Evolutionary conservation across 1,139 yeast genomes (phyloP), one percentile per base, ranked within the genome.

Genomic region (Keqinozyma sinolaborantium): DNA sequence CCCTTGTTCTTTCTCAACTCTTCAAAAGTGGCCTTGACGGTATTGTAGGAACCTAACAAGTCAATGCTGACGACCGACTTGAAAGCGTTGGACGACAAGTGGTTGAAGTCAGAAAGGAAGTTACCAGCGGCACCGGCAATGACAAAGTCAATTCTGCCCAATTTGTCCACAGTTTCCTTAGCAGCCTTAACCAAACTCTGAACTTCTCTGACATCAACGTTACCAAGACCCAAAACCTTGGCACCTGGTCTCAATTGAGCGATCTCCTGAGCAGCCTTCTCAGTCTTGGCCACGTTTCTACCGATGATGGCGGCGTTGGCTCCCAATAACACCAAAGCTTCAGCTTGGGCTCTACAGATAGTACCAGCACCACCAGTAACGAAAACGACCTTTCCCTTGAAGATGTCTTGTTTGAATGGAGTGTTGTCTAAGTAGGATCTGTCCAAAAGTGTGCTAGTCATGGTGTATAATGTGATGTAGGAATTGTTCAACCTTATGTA

Each of bases 61-160:
- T 90, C 98, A 44, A 90, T 90, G 25, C 81, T 83, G 25, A 88
- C 71, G 15, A 90, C 97, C 0, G 95, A 72, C 56, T 84, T 83
- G 70, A 90, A 90, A 2, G 96, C 97, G 50, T 87, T 87, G 20
- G 92, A 53, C 1, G 95, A 83, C 45, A 90, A 64, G 47, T 80
- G 81, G 51, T 81, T 80, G 58, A 90, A 77, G 51, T 87, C 94
- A 23, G 88, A 66, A 37, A 90, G 55, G 51, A 92, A 90, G 65
- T 90, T 92, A 9, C 98, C 97, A 3, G 97, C 97, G 2, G 98
- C 98, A 14, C 97, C 97, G 28, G 95, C 94, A 60, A 90, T 83
- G 29, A 88, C 94, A 52, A 58, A 84, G 57, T 90, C 97, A 39
- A 86, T 82, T 42, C 71, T 65, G 10, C 95, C 96, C 44, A 86